phyloP scores from a whole-genome alignment of 768 basidiomycete genomes.

The Xerocomus brunneocitrinus region DNA sequence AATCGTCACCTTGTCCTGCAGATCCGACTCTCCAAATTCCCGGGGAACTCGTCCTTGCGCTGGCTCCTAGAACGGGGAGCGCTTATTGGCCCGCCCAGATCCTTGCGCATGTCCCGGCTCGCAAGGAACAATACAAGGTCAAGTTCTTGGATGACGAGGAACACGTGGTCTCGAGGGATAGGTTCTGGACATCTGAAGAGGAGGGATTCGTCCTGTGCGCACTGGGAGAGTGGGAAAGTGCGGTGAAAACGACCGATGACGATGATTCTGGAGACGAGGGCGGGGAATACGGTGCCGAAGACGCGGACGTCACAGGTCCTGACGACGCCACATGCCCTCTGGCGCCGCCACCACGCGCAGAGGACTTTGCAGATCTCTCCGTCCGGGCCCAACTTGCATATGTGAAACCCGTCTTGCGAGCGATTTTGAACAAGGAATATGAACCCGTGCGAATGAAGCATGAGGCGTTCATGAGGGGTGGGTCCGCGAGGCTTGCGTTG shows the following conservation, averaged over 20 bases:
- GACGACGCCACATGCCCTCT: slow-evolving; percentile 17
- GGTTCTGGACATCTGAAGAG: slow-evolving; percentile 57
- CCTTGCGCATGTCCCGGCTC: slow-evolving; percentile 40
- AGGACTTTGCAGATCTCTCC: slow-evolving; percentile 44
- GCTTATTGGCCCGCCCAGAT: slow-evolving; percentile 69
- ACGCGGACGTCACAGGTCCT: slow-evolving; percentile 24
- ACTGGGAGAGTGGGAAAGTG: slow-evolving; percentile 55
- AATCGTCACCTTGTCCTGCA: slow-evolving; percentile 40
- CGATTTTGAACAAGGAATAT: slow-evolving; percentile 55
- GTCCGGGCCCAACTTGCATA: slow-evolving; percentile 61
- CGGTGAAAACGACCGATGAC: slow-evolving; percentile 26
- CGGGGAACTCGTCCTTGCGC: slow-evolving; percentile 62
- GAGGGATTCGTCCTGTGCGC: slow-evolving; percentile 60
- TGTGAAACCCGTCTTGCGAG: slow-evolving; percentile 56
- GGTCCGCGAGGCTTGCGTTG: slow-evolving; percentile 37
- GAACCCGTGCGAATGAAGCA: slow-evolving; percentile 48
- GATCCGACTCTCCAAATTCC: slow-evolving; percentile 55
- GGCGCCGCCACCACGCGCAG: slow-evolving; percentile 39
- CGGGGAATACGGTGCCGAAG: slow-evolving; percentile 27
- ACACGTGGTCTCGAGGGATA: slow-evolving; percentile 39
- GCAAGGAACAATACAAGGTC: slow-evolving; percentile 48
- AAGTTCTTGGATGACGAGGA: slow-evolving; percentile 54
- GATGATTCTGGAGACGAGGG: slow-evolving; percentile 28
- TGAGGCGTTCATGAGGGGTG: slow-evolving; percentile 55
- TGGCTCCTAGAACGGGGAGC: slow-evolving; percentile 25